phyloP scores from a whole-genome alignment of 768 basidiomycete species.

The Crepidotus variabilis region DNA sequence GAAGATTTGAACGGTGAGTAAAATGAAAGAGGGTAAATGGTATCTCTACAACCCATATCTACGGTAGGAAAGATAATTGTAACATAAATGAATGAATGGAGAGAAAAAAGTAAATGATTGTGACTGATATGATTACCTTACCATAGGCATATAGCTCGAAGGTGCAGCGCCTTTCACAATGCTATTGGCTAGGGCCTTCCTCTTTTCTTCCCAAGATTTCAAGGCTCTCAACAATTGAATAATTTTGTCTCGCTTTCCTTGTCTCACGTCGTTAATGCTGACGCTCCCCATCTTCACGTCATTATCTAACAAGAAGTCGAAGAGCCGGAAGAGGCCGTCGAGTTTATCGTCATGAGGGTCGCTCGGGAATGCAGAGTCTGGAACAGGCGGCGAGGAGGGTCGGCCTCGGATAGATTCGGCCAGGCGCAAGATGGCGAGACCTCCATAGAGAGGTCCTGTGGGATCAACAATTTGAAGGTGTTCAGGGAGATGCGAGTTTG shows the following conservation, averaged over 20 bases:
- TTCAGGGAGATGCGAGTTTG: conserved; percentile 77
- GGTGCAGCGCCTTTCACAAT: conserved; percentile 17
- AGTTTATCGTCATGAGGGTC: conserved; percentile 72
- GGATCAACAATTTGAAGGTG: conserved; percentile 53
- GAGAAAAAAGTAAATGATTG: not conserved
- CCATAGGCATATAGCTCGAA: conserved; percentile 7
- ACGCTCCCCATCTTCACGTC: conserved; percentile 90
- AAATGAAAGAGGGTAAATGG: not conserved
- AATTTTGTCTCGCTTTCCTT: conserved; percentile 79
- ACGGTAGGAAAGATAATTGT: not conserved
- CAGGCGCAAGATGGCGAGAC: conserved; percentile 78
- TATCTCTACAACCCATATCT: not conserved
- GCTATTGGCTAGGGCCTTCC: conserved; percentile 24
- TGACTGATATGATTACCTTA: not conserved
- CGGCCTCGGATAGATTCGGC: conserved; percentile 77
- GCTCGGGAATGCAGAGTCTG: conserved; percentile 74
- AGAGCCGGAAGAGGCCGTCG: conserved; percentile 83
- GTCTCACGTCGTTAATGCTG: conserved; percentile 89
- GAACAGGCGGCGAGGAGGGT: conserved; percentile 64
- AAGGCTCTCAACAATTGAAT: conserved; percentile 73
- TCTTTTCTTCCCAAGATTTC: conserved; percentile 78
- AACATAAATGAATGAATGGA: not conserved
- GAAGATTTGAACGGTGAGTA: not conserved
- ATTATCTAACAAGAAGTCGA: conserved; percentile 90
- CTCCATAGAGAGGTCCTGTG: conserved; percentile 47